phyloP scores from a whole-genome alignment of 257 asterid species.

The Primulina eburnea region DNA sequence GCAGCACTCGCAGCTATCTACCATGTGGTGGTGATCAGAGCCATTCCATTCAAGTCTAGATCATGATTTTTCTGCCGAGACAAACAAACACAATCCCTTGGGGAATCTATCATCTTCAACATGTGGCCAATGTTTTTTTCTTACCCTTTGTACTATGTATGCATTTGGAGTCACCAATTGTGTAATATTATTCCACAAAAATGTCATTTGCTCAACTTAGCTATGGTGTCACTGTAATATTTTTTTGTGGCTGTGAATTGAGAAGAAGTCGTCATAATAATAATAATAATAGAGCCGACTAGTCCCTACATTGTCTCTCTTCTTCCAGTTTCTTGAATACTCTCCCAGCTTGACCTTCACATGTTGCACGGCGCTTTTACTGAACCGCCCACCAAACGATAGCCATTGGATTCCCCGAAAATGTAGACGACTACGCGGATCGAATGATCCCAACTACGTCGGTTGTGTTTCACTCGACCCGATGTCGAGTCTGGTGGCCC shows the following conservation, averaged over 20 bases:
- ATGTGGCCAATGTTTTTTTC: constrained; percentile 19
- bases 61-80: constrained; percentile 10
- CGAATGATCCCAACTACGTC: too few species aligned
- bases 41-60: constrained; percentile 57
- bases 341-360: too few species aligned
- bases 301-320: constrained; percentile 16
- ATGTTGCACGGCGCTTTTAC: too few species aligned
- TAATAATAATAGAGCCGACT: constrained; percentile 19
- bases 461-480: too few species aligned
- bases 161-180: neutral
- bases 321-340: neutral
- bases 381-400: too few species aligned
- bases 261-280: constrained; percentile 19
- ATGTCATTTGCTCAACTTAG: constrained; percentile 22
- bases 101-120: constrained; percentile 1
- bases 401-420: too few species aligned
- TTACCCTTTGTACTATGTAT: constrained; percentile 22
- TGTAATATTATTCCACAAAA: constrained; percentile 7
- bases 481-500: too few species aligned
- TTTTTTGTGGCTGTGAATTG: constrained; percentile 25
- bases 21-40: constrained; percentile 56
- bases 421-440: too few species aligned
- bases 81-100: neutral
- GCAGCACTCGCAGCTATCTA: constrained; percentile 58
- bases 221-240: constrained; percentile 21